Evolutionary conservation across 2,329 filamentous ascomycete species (phyloP), one percentile per base, ranked within the genome.

Genomic region (Fusarium sp.): DNA sequence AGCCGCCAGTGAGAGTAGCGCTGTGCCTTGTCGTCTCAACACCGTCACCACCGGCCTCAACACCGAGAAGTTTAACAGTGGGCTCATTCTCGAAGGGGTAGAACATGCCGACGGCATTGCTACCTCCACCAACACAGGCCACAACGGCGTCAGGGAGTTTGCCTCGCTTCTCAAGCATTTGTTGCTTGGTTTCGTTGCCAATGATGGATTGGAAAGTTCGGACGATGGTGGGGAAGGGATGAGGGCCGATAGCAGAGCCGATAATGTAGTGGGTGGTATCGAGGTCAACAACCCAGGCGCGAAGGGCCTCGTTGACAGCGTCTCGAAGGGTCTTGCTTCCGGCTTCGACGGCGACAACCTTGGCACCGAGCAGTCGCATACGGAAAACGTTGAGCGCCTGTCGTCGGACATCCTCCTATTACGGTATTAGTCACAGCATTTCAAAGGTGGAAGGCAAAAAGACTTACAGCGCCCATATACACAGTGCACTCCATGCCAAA

Each of bases 331-430:
- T 95, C 75, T 90, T 90, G 75, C 92, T 94, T 58, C 96, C 96
- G 48, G 95, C 93, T 79, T 98, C 94, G 47, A 99, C 96, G 5
- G 96, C 92, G 41, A 99, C 89, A 43, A 99, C 96, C 74, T 92
- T 92, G 52, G 96, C 96, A 64, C 96, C 96, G 7, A 99, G 91
- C 11, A 99, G 88, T 81, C 97, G 96, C 89, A 99, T 99, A 46
- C 96, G 92, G 89, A 99, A 99, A 40, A 99, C 96, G 81, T 99
- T 99, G 62, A 99, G 87, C 2, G 96, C 95, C 81, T 99, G 96
- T 74, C 96, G 91, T 62, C 96, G 92, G 55, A 98, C 96, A 77
- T 99, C 96, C 83, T 99, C 96, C 76, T 85, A 54, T 55, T 16
- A n/a, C 13, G 2, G 23, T 51, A 60, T 80, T 72, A 78, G 77